These are phyloP conservation scores for Tricholoma terreum DNA, from an alignment of 768 basidiomycete genomes.

Conservation along the genomic window DNA sequence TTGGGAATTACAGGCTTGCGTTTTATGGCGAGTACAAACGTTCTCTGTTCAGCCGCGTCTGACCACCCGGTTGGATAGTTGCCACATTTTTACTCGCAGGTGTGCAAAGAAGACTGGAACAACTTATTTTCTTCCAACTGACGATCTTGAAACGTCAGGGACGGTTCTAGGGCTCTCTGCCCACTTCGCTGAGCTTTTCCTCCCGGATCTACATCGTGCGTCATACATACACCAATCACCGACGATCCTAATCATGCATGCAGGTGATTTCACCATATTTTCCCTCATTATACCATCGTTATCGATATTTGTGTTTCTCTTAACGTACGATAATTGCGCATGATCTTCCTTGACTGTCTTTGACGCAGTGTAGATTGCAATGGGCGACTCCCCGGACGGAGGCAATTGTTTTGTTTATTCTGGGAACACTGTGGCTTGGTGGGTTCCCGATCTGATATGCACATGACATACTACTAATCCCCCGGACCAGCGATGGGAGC, in stretches of 20 bases:
- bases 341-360: constrained; percentile 2
- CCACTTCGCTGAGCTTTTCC: constrained; percentile 64
- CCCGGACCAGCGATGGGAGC: constrained; percentile 59
- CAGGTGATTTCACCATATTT: constrained; percentile 73
- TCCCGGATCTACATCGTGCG: constrained; percentile 64
- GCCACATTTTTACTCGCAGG: constrained; percentile 44
- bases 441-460: constrained; percentile 22
- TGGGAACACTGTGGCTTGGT: constrained; percentile 72
- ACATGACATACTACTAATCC: constrained; percentile 6
- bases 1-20: constrained; percentile 50
- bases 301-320: constrained; percentile 60
- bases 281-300: constrained; percentile 60
- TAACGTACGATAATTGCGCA: constrained; percentile 41
- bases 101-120: constrained; percentile 13
- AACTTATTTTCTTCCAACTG: background rate
- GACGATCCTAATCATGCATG: background rate
- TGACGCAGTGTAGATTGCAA: constrained; percentile 45
- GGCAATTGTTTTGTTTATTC: constrained; percentile 47
- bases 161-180: constrained; percentile 66
- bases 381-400: constrained; percentile 70
- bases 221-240: constrained; percentile 8
- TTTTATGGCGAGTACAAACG: constrained; percentile 43
- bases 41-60: constrained; percentile 7
- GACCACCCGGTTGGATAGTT: constrained; percentile 27
- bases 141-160: constrained; percentile 22